These are phyloP conservation scores for Aspergillus fructus DNA, from an alignment of 2,329 filamentous ascomycete genomes.

Conservation along the genomic window DNA sequence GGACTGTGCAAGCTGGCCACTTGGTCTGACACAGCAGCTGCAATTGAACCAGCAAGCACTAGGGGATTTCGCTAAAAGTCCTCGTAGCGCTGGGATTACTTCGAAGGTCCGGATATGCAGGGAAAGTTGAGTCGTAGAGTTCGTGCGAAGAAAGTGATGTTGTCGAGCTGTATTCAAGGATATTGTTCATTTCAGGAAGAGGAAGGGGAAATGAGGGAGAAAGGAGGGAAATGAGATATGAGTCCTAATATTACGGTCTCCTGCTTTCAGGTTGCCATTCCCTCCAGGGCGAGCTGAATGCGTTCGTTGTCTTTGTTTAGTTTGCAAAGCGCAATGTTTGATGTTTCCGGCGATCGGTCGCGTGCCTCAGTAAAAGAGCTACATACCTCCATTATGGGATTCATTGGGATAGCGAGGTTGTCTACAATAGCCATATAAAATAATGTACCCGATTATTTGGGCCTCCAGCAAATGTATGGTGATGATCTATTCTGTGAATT, in stretches of 20 bases:
- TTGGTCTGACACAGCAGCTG: not conserved
- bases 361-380: not conserved
- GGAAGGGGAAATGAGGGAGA: not conserved
- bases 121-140: not conserved
- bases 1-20: conserved; percentile 7
- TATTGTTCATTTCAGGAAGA: not conserved
- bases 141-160: not conserved
- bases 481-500: not conserved
- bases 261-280: conserved; percentile 4
- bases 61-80: not conserved
- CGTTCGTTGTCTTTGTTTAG: conserved; percentile 4
- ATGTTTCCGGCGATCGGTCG: conserved; percentile 16
- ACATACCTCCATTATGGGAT: not conserved
- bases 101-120: not conserved
- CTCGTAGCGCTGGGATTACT: not conserved
- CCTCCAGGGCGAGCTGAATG: conserved; percentile 5
- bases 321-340: not conserved
- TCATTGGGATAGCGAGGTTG: not conserved
- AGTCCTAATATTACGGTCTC: conserved; percentile 2
- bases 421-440: not conserved
- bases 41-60: not conserved
- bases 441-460: not conserved
- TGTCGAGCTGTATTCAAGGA: not conserved
- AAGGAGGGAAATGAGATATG: not conserved
- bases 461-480: not conserved